Evolutionary conservation across 371 early-diverging fungal genomes (phyloP), one percentile per base, ranked within the genome.

Genomic region (Saksenaea vasiformis): DNA sequence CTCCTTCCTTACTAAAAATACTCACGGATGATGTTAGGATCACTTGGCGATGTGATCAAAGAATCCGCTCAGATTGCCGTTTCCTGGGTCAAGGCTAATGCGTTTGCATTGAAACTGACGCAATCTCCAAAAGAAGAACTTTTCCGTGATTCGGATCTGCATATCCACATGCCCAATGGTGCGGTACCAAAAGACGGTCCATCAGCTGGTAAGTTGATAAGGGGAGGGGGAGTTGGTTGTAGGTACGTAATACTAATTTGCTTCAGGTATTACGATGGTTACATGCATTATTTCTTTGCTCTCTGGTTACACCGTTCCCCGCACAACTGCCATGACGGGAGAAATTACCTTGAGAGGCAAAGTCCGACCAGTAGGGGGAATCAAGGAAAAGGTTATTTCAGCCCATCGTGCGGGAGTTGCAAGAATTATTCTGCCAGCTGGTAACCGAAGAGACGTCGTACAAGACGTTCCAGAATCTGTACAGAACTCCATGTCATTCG

Each of bases 151-250:
- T 54, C 70, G 39, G 93, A 93, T 80, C 75, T 94, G 2, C 94
- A 95, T 67, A 85, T 95, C 13, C 95, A 95, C 67, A 76, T 94
- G 65, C 94, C 95, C 0, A 86, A 84, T 43, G 95, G 94, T 9
- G 92, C 93, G 4, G 84, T 85, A 0, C 90, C 92, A 0, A 95
- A 95, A 74, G 94, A 95, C 68, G 95, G 95, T 0, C 95, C 95
- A 9, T 84, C 81, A 0, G 89, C 88, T 8, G 70, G 68, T 58
- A 58, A 60, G 14, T n/a, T 14, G 15, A 28, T 1, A 38, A 59
- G 43, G 43, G 11, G 13, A 38, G 3, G 38, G 15, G 38, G 24
- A 38, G 19, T 41, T 55, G n/a, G n/a, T 8, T 36, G 58, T 35
- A 37, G 5, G 36, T 57, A 11, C n/a, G 9, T 24, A 13, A 60